Evolutionary conservation across 2,329 filamentous ascomycete species (phyloP), one percentile per base, ranked within the genome.

Genomic region (Calonectria naviculata): DNA sequence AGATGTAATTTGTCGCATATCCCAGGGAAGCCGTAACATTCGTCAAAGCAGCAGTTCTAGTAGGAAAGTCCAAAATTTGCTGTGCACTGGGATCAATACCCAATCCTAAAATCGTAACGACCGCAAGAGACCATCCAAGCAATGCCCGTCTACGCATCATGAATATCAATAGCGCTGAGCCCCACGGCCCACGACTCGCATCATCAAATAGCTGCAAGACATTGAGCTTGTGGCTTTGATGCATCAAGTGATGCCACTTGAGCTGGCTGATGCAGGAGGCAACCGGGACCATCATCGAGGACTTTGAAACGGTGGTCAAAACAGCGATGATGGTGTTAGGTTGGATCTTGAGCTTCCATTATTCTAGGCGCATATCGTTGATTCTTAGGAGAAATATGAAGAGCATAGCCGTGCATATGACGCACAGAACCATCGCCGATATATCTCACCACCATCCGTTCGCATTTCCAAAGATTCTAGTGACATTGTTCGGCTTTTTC

Each of bases 391-490:
- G 41, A 24, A 71, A 34, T 8, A 44, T 31, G 15, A 52, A 44
- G 7, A 68, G 17, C 19, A 68, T 12, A 12, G 41, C 21, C 42
- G 68, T 61, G 29, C 56, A 67, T 15, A 31, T 15, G 24, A 49
- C 17, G 15, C 65, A 61, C 5, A 71, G n/a, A 15, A 65, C 17
- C 10, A 36, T 61, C 5, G 61, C 69, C 1, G 19, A 62, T 24
- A 69, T 65, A 5, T 71, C 66, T 26, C 67, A 65, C 66, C 66
- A 69, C 69, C 69, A 69, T 17, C 58, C 58, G 24, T 44, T 44
- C 17, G 26, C 46, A 29, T 49, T 49, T 10, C 46, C 46, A 8
- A 24, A 49, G 1, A 17, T 49, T 6, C 29, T 29, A 19, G 5
- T 19, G 6, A 6, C 3, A 17, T 29, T 49, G 24, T 13, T 28